Evolutionary conservation across 2,329 filamentous ascomycete species (phyloP).

Genomic region (Colletotrichum plurivorum): DNA sequence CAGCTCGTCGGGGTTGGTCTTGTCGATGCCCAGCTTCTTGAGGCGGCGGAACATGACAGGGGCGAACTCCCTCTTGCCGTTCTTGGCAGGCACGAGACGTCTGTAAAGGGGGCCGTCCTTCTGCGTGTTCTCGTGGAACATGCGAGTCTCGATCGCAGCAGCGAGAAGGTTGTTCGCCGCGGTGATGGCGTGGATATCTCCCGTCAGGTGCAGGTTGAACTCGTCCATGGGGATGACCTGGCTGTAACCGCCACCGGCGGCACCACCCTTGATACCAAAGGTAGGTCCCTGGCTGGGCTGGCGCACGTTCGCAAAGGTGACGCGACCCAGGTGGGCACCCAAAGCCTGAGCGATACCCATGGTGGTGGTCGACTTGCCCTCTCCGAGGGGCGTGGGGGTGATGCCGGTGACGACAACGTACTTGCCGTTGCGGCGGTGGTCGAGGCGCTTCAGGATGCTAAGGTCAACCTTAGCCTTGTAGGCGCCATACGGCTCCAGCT

Average conservation of each 20-base stretch:
- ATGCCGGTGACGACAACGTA: constrained; percentile 97
- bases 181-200: constrained; percentile 97
- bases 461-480: constrained; percentile 98
- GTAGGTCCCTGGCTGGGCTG: constrained; percentile 98
- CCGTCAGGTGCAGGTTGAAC: constrained; percentile 97
- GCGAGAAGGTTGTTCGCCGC: constrained; percentile 97
- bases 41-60: constrained; percentile 93
- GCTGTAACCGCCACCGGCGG: constrained; percentile 96
- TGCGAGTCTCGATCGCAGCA: constrained; percentile 96
- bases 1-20: constrained; percentile 92
- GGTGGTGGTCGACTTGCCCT: constrained; percentile 98
- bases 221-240: constrained; percentile 99
- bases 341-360: constrained; percentile 95
- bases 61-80: constrained; percentile 87
- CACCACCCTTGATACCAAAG: constrained; percentile 98
- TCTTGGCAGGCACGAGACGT: constrained; percentile 89
- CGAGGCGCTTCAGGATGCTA: constrained; percentile 83
- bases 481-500: constrained; percentile 94
- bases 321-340: constrained; percentile 86
- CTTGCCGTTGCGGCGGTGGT: constrained; percentile 88
- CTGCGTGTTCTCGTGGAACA: constrained; percentile 97
- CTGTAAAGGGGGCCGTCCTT: constrained; percentile 91
- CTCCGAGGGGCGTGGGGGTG: constrained; percentile 94
- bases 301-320: constrained; percentile 96
- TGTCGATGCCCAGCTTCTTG: constrained; percentile 95